Evolutionary conservation across 108 stramenopile species (phyloP), one percentile per base, ranked within the genome.

Genomic region (Poteriospumella lacustris): DNA sequence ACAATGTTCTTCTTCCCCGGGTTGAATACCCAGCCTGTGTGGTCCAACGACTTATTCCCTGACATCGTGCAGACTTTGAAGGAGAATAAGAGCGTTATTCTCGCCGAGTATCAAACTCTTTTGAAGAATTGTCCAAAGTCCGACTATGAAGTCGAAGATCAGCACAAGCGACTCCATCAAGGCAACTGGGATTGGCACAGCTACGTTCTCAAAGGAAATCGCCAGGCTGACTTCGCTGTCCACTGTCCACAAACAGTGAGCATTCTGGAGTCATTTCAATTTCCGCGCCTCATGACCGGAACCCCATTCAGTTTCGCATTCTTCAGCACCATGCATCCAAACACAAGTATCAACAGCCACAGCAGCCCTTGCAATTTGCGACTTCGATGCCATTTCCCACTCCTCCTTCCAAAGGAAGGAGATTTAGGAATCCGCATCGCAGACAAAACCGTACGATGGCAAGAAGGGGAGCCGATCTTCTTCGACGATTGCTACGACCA

Each of bases 401-500:
- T 98, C n/a, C 75, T 89, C 28, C 95, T 98, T 1, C 95, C 97
- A 31, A 77, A 68, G 36, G 42, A 83, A 52, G 59, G 31, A 3
- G 70, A 73, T 24, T 92, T 91, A 80, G 97, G 95, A 24, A 94
- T 99, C 31, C 82, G 91, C 24, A 93, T 99, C 0, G 97, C 89
- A n/a, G 85, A 81, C 44, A 80, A 91, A 69, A 77, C 72, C 3
- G 82, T 89, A 34, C 73, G 83, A 15, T 99, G 96, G 95, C 64
- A 76, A 19, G 88, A 88, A 58, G 93, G 92, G 9, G 81, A 90
- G 52, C 91, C 92, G 0, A 3, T 99, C 41, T 88, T 97, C 0
- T 89, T 99, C 42, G 97, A 99, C 77, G 97, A 99, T 86, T 83
- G 89, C 59, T 99, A 90, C 78, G 92, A 96, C 76, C 97, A 99